phyloP scores from a whole-genome alignment of 805 yeast species.

The Saccharomyces paradoxus region DNA sequence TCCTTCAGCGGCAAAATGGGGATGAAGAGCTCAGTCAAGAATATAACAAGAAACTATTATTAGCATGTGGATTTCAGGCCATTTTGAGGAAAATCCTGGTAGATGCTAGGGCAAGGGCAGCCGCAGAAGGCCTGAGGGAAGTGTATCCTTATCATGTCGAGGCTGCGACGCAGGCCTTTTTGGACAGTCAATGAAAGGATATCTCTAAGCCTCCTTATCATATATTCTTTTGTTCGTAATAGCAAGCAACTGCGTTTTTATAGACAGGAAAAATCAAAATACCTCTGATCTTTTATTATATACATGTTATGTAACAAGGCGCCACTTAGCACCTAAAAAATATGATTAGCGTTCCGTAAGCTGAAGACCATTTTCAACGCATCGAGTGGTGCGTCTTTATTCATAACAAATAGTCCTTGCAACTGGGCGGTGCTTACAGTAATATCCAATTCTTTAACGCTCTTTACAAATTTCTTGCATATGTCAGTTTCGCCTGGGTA shows the following conservation, averaged over 20 bases:
- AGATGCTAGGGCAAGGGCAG: slow-evolving; percentile 34
- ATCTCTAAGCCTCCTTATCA: neutral
- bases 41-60: slow-evolving; percentile 1
- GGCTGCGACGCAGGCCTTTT: slow-evolving; percentile 26
- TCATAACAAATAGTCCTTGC: slow-evolving; percentile 91
- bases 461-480: slow-evolving; percentile 39
- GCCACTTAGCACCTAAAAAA: neutral
- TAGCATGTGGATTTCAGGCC: slow-evolving; percentile 12
- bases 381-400: slow-evolving; percentile 70
- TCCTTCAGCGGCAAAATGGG: neutral
- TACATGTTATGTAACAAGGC: neutral
- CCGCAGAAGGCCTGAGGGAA: slow-evolving; percentile 36
- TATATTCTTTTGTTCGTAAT: neutral
- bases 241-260: neutral
- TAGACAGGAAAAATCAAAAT: neutral
- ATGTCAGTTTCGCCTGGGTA: slow-evolving; percentile 58
- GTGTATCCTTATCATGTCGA: slow-evolving; percentile 36
- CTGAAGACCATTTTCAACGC: slow-evolving; percentile 59
- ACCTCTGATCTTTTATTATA: neutral
- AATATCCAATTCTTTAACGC: slow-evolving; percentile 36
- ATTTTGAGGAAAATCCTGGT: slow-evolving; percentile 21
- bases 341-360: slow-evolving; percentile 28
- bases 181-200: slow-evolving; percentile 1
- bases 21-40: neutral
- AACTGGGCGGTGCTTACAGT: slow-evolving; percentile 85